Conservation (phyloP, 2,329 filamentous ascomycete species). For the Xylaria sp. region DNA sequence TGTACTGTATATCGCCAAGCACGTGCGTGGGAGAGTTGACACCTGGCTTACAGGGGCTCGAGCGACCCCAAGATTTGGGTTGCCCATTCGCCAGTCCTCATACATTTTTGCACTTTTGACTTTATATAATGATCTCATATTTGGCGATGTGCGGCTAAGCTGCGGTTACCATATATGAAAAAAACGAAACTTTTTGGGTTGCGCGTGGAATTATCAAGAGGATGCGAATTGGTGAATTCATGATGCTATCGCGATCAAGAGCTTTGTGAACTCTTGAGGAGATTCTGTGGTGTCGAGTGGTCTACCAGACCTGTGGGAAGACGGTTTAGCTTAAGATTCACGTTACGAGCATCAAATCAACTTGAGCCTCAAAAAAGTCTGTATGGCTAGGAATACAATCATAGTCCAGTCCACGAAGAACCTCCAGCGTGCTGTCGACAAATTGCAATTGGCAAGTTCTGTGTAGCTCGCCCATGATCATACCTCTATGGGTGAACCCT, state of each 20-base stretch:
- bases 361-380: too few relatives aligned
- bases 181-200: neutral
- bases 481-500: neutral
- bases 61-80: conserved; percentile 26
- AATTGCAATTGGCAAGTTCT: neutral
- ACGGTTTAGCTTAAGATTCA: neutral
- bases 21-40: conserved; percentile 8
- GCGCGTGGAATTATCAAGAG: neutral
- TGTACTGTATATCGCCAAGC: conserved; percentile 24
- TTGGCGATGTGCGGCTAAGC: conserved; percentile 5
- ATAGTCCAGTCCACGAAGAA: neutral
- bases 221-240: neutral
- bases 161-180: neutral
- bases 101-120: conserved; percentile 1
- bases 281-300: neutral
- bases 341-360: too few relatives aligned
- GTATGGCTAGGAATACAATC: neutral
- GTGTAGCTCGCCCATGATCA: neutral
- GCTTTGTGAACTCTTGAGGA: neutral
- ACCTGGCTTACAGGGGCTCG: neutral
- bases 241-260: neutral
- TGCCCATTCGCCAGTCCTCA: conserved; percentile 10
- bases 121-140: conserved; percentile 8
- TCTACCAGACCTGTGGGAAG: neutral
- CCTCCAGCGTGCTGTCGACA: neutral